Evolutionary conservation across 306 rosid genomes (phyloP).

Genomic region (Begonia masoniana): DNA sequence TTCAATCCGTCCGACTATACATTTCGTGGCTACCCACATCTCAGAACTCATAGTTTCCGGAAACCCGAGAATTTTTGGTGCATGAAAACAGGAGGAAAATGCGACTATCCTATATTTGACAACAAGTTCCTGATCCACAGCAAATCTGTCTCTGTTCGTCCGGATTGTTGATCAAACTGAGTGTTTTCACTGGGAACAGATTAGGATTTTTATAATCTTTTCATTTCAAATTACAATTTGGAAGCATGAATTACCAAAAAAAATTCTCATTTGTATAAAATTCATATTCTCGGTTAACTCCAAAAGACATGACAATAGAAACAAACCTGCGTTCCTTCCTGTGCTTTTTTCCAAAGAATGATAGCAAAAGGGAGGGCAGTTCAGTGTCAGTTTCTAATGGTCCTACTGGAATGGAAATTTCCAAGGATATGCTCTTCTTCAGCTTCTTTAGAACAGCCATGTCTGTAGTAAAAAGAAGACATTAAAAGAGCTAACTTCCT

Average conservation of each 20-base stretch:
- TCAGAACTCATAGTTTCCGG: slow-evolving; percentile 20
- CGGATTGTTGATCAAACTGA: slow-evolving; percentile 5
- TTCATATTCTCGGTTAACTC: too few relatives aligned
- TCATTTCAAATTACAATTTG: too few relatives aligned
- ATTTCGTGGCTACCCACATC: slow-evolving; percentile 65
- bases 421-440: slow-evolving; percentile 69
- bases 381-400: slow-evolving; percentile 53
- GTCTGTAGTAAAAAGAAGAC: too few relatives aligned
- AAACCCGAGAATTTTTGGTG: slow-evolving; percentile 30
- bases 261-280: too few relatives aligned
- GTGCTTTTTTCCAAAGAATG: slow-evolving; percentile 64
- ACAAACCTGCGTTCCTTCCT: slow-evolving; percentile 30
- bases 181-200: background rate
- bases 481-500: too few relatives aligned
- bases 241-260: too few relatives aligned
- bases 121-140: slow-evolving; percentile 24
- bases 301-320: too few relatives aligned
- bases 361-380: slow-evolving; percentile 69
- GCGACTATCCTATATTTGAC: slow-evolving; percentile 50
- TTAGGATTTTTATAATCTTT: too few relatives aligned
- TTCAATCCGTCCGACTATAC: slow-evolving; percentile 65
- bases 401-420: slow-evolving; percentile 82
- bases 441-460: slow-evolving; percentile 27
- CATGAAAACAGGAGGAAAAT: slow-evolving; percentile 26
- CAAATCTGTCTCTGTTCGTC: slow-evolving; percentile 42